These are phyloP conservation scores for Yamadazyma aaseri DNA, from an alignment of 1,139 yeast genomes.

Conservation along the genomic window DNA sequence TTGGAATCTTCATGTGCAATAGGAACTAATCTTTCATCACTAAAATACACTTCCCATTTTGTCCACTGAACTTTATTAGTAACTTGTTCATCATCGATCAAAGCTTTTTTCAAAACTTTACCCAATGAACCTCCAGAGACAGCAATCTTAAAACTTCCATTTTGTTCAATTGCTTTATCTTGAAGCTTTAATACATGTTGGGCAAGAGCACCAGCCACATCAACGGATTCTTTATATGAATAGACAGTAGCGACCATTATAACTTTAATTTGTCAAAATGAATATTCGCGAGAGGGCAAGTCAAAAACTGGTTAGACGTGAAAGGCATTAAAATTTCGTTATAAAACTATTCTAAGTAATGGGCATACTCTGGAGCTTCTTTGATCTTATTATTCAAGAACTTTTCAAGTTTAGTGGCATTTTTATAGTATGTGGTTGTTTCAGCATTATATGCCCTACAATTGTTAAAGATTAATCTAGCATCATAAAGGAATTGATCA, in stretches of 20 bases:
- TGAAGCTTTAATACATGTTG: slow-evolving; percentile 54
- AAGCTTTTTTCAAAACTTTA: slow-evolving; percentile 67
- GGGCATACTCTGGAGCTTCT: slow-evolving; percentile 74
- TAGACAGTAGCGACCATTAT: slow-evolving; percentile 34
- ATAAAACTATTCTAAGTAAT: slow-evolving; percentile 27
- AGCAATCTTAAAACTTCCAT: slow-evolving; percentile 64
- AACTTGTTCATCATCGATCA: slow-evolving; percentile 55
- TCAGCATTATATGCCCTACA: slow-evolving; percentile 90
- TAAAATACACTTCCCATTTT: slow-evolving; percentile 68
- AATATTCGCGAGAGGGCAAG: too few species aligned
- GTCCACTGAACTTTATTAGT: slow-evolving; percentile 55
- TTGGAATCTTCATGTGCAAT: slow-evolving; percentile 66
- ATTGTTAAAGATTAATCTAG: slow-evolving; percentile 81
- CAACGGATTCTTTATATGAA: slow-evolving; percentile 52
- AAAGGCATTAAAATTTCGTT: too few species aligned
- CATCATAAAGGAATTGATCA: slow-evolving; percentile 89
- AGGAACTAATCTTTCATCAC: slow-evolving; percentile 74
- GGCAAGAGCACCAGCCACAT: slow-evolving; percentile 61
- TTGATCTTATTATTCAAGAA: slow-evolving; percentile 77
- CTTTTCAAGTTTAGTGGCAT: slow-evolving; percentile 90
- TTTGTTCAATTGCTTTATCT: slow-evolving; percentile 44
- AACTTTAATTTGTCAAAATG: too few species aligned
- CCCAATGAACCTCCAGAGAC: slow-evolving; percentile 90
- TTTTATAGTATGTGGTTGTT: slow-evolving; percentile 82
- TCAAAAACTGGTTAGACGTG: too few species aligned